A percentile compares a stretch with the other conserved stretches of the same genome.
Conservation (phyloP, 2,329 filamentous ascomycete species). For the Phialophora tarda region DNA sequence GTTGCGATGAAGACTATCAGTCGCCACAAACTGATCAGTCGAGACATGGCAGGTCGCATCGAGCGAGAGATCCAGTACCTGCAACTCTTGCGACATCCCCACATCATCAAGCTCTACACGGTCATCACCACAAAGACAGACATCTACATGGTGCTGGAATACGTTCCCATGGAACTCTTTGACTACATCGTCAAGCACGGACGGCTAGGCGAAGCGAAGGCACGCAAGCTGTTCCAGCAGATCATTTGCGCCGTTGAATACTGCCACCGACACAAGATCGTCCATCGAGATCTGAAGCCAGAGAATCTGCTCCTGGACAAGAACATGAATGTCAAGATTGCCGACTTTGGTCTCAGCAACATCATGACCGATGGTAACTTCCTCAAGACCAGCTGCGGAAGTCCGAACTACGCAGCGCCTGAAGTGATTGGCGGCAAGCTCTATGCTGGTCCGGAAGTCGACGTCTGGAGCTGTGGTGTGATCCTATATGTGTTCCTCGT, state of each 20-base stretch:
- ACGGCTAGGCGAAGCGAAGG: conserved; percentile 85
- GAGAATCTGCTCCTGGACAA: conserved; percentile 96
- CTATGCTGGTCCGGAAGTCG: conserved; percentile 95
- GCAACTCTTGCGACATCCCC: conserved; percentile 90
- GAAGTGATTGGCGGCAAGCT: conserved; percentile 98
- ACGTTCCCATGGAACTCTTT: conserved; percentile 93
- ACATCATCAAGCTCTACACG: conserved; percentile 99
- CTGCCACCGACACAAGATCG: conserved; percentile 98
- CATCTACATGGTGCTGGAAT: conserved; percentile 99
- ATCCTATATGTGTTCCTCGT: conserved; percentile 70
- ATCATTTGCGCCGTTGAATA: conserved; percentile 99
- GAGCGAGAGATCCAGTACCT: conserved; percentile 98
- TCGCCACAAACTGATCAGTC: conserved; percentile 90
- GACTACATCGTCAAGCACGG: conserved; percentile 97
- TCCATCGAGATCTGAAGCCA: conserved; percentile 95
- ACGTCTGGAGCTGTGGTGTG: conserved; percentile 77
- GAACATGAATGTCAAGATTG: conserved; percentile 97
- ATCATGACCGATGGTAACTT: conserved; percentile 99
- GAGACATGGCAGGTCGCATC: conserved; percentile 97
- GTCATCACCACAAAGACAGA: conserved; percentile 94
- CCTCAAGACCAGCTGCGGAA: conserved; percentile 96
- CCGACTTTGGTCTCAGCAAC: conserved; percentile 97
- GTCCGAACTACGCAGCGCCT: conserved; percentile 95
- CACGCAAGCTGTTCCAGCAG: conserved; percentile 98
- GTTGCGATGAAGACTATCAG: conserved; percentile 98